Evolutionary conservation across 768 basidiomycete species (phyloP).

Genomic region (Gloeophyllum trabeum): DNA sequence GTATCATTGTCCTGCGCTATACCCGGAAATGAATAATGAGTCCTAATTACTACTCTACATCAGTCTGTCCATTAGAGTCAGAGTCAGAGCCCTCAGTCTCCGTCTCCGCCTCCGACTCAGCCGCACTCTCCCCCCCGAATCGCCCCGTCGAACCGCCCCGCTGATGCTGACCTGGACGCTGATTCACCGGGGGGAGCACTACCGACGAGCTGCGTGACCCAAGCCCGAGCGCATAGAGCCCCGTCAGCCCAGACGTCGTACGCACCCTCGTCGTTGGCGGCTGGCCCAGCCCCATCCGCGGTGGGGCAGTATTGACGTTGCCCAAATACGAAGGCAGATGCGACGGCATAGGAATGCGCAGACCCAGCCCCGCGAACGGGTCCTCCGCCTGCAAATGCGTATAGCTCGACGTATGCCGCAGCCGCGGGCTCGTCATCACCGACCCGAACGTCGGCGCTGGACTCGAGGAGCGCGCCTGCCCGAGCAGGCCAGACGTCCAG

Average conservation of each 20-base stretch:
- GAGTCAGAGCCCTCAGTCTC: slow-evolving; percentile 4
- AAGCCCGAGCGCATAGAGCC: slow-evolving; percentile 54
- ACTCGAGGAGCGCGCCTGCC: slow-evolving; percentile 26
- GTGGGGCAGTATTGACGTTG: no score
- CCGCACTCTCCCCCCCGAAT: background rate
- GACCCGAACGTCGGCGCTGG: slow-evolving; percentile 56
- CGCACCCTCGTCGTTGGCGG: slow-evolving; percentile 24
- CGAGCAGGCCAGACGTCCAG: slow-evolving; percentile 50
- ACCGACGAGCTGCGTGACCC: slow-evolving; percentile 23
- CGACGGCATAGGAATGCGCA: slow-evolving; percentile 52
- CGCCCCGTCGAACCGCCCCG: background rate
- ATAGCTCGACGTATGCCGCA: slow-evolving; percentile 26
- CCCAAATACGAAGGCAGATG: slow-evolving; percentile 15
- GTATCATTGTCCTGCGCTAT: no score
- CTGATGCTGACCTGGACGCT: background rate
- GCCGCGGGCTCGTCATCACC: slow-evolving; percentile 55
- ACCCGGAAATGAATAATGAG: no score
- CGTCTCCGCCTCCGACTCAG: slow-evolving; percentile 5
- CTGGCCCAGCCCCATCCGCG: slow-evolving; percentile 5
- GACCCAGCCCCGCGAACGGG: slow-evolving; percentile 32
- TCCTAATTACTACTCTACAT: slow-evolving; percentile 8
- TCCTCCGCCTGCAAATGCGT: slow-evolving; percentile 13
- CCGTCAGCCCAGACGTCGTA: slow-evolving; percentile 44
- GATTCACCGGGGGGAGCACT: background rate
- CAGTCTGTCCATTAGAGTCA: slow-evolving; percentile 6